These are phyloP conservation scores for Tuber aestivum DNA, from an alignment of 495 filamentous ascomycete species.

Conservation along the genomic window DNA sequence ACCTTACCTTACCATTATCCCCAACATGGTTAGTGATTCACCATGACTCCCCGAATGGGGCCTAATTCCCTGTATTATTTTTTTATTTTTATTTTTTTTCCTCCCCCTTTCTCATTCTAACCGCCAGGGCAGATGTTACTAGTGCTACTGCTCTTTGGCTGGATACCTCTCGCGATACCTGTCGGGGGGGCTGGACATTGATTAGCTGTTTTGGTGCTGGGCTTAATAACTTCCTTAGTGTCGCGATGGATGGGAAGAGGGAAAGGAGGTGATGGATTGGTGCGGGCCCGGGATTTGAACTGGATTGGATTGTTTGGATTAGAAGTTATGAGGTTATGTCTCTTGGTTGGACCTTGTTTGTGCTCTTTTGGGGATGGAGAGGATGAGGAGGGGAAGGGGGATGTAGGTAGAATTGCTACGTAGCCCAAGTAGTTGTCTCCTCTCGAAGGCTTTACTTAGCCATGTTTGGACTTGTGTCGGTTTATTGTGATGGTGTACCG, in stretches of 20 bases:
- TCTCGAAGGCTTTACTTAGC: not conserved
- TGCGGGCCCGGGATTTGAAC: not conserved
- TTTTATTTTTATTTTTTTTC: not conserved
- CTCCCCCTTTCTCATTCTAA: not conserved
- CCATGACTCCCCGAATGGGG: not conserved
- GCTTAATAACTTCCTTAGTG: not conserved
- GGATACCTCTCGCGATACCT: not conserved
- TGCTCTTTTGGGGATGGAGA: not conserved
- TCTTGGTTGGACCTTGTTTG: not conserved
- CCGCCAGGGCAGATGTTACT: not conserved
- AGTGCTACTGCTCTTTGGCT: not conserved
- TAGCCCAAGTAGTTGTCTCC: not conserved
- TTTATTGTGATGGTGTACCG: not conserved
- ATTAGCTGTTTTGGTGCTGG: not conserved
- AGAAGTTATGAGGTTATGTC: not conserved
- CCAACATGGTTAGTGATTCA: not conserved
- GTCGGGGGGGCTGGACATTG: not conserved
- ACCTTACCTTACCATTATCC: not conserved
- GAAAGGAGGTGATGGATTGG: not conserved
- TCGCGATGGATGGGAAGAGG: not conserved
- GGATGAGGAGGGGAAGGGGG: not conserved
- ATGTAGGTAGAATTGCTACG: not conserved
- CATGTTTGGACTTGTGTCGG: not conserved
- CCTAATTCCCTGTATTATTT: slow-evolving; percentile 2
- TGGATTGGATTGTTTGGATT: not conserved